phyloP scores from a whole-genome alignment of 345 rosid genomes.

The Melaleuca alternifolia region DNA sequence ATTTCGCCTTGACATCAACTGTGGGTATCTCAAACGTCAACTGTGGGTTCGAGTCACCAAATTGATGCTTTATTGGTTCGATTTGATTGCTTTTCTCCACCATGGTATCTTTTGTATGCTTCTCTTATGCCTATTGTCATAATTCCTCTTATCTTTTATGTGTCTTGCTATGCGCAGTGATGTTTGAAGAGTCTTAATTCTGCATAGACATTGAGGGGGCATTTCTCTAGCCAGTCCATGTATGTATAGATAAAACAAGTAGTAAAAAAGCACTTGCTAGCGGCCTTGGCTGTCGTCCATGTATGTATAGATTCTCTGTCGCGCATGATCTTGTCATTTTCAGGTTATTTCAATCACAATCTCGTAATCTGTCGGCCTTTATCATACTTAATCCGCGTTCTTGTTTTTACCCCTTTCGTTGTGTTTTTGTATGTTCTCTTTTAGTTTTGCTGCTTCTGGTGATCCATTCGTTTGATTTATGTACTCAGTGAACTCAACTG shows the following conservation, averaged over 20 bases:
- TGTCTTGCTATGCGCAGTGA: too few species aligned
- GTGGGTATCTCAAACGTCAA: not conserved
- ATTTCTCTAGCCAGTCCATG: too few species aligned
- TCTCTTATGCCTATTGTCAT: too few species aligned
- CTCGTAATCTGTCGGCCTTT: not conserved
- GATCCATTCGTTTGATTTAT: not conserved
- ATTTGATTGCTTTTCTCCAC: too few species aligned
- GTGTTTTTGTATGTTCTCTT: not conserved
- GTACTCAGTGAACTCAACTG: not conserved
- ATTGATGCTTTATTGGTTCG: not conserved
- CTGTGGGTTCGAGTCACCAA: not conserved
- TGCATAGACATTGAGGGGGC: too few species aligned
- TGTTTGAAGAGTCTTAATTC: too few species aligned
- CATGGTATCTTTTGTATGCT: too few species aligned
- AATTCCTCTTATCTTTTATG: too few species aligned
- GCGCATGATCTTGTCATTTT: accelerated
- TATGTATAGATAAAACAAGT: too few species aligned
- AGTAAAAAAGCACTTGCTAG: too few species aligned
- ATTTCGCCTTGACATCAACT: not conserved
- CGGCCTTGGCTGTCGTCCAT: too few species aligned
- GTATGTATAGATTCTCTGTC: too few species aligned
- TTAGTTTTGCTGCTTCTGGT: not conserved
- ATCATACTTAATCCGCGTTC: not conserved
- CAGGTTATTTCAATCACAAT: not conserved
- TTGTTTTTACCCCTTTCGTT: not conserved